A percentile compares a stretch with the other conserved stretches of the same genome.
phyloP scores from a whole-genome alignment of 352 stramenopile species.

The Thraustochytrium striatum region DNA sequence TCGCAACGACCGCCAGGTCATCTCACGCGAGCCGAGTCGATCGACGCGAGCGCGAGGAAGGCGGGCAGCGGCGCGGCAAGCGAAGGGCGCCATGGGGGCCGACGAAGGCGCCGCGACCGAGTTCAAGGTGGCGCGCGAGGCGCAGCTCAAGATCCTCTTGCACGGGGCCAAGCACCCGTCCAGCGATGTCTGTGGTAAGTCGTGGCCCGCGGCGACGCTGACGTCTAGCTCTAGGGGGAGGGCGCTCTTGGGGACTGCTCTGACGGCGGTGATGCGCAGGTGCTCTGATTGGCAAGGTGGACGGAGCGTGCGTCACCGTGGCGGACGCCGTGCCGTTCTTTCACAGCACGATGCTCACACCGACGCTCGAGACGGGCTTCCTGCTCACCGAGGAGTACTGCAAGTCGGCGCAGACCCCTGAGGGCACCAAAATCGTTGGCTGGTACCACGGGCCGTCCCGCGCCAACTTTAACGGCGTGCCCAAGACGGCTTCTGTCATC shows the following conservation, averaged over 20 bases:
- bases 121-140: constrained; percentile 1
- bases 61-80: too few species aligned
- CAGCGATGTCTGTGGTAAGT: constrained; percentile 29
- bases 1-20: too few species aligned
- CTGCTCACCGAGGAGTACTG: constrained; percentile 41
- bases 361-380: constrained; percentile 18
- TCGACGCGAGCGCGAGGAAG: too few species aligned
- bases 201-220: too few species aligned
- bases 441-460: neutral
- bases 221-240: too few species aligned
- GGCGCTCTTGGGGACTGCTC: too few species aligned
- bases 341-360: constrained; percentile 7
- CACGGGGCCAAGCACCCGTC: constrained; percentile 24
- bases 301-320: neutral
- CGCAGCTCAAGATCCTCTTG: constrained; percentile 45
- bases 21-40: too few species aligned
- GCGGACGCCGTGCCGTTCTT: constrained; percentile 19
- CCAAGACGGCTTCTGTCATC: neutral
- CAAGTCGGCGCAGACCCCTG: constrained; percentile 24
- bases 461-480: neutral
- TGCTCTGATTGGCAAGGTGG: constrained; percentile 33
- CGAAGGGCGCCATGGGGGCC: too few species aligned
- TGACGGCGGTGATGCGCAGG: too few species aligned
- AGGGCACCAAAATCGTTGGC: constrained; percentile 12
- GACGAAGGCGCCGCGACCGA: too few species aligned